A percentile compares a stretch with the other conserved stretches of the same genome.
Evolutionary conservation across 176 grass and related monocot species (phyloP).

Genomic region (Raddia distichophylla): DNA sequence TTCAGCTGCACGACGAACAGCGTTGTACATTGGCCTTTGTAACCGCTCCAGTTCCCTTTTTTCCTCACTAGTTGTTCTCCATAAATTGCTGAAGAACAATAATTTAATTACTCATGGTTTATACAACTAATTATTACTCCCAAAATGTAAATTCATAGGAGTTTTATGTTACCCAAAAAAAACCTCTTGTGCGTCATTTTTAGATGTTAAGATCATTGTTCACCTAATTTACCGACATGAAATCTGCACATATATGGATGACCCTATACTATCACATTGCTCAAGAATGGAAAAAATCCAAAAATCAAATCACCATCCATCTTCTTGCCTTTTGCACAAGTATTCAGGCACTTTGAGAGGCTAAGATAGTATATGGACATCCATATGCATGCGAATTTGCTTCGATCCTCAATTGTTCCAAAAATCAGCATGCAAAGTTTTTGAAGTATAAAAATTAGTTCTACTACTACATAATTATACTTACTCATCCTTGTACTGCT

Average conservation of each 20-base stretch:
- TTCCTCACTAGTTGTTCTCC: conserved; percentile 94
- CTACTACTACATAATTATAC: conserved; percentile 19
- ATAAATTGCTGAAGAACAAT: conserved; percentile 68
- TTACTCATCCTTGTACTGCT: conserved; percentile 90
- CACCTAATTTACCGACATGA: no score
- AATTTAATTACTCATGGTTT: not conserved
- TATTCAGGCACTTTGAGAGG: no score
- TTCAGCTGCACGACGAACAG: conserved; percentile 91
- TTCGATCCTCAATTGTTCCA: not conserved
- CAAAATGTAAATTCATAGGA: not conserved
- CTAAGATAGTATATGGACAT: no score
- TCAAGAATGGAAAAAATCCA: no score
- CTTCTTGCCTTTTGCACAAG: no score
- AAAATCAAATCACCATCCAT: no score
- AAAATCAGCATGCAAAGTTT: not conserved
- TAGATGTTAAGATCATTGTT: no score
- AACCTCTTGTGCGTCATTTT: no score
- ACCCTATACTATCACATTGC: no score
- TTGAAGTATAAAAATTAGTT: conserved; percentile 2
- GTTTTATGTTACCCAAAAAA: not conserved
- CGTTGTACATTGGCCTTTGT: conserved; percentile 83
- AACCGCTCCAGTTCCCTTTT: conserved; percentile 90
- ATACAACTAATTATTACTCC: not conserved
- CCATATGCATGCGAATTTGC: no score
- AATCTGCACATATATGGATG: no score